A percentile compares a stretch with the other conserved stretches of the same genome.
Conservation (phyloP, 1,284 basidiomycete species). For the Melampsora americana region DNA sequence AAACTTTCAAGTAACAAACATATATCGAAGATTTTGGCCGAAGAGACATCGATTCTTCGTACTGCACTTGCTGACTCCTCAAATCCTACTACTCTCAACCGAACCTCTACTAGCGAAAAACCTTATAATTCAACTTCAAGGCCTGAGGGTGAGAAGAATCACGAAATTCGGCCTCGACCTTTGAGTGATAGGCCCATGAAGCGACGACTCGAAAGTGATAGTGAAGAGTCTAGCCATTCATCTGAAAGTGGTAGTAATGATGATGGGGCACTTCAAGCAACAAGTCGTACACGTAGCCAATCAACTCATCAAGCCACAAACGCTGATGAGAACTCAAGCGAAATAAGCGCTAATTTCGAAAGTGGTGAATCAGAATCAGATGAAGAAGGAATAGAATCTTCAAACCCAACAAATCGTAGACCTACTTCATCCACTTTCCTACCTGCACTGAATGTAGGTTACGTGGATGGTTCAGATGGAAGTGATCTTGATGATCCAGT, state of each 20-base stretch:
- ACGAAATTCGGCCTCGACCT: too few species aligned
- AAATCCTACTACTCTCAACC: neutral
- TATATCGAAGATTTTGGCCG: neutral
- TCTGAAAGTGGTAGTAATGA: neutral
- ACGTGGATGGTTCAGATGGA: conserved; percentile 67
- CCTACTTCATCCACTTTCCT: conserved; percentile 68
- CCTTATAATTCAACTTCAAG: too few species aligned
- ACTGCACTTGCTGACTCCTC: neutral
- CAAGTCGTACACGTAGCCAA: too few species aligned
- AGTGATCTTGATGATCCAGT: conserved; percentile 60
- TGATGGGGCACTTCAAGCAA: too few species aligned
- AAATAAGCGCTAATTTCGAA: too few species aligned
- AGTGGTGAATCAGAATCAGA: neutral
- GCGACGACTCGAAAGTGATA: neutral
- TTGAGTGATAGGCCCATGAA: too few species aligned
- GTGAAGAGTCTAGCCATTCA: neutral
- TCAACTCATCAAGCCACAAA: neutral
- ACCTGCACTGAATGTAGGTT: conserved; percentile 81
- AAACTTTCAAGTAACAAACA: neutral
- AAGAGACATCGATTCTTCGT: neutral
- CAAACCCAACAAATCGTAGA: neutral
- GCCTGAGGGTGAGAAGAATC: too few species aligned
- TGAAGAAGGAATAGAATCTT: neutral
- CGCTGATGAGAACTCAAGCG: neutral
- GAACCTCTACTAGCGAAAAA: too few species aligned